Base-by-base conservation (phyloP, 495 filamentous ascomycete genomes). In the Aspergillus saccharolyticus region DNA sequence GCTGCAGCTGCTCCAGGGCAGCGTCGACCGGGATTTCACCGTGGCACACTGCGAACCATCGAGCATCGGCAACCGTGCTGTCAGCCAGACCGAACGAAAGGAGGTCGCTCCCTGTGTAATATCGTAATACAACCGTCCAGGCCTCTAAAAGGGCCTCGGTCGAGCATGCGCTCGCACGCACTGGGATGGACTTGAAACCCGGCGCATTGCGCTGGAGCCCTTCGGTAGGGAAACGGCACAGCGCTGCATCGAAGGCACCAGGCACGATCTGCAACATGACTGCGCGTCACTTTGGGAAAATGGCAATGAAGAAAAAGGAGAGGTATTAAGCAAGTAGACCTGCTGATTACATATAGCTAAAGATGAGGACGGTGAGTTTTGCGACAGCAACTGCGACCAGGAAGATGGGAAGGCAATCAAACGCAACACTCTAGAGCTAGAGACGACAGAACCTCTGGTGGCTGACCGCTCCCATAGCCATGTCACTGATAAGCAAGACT, bases 81-180 rank as follows among this genome's bases (percentile, higher is more conserved):
- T 60, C 57, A 17, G 55, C 39, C 43, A 65, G 65, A 0, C 78
- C 78, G 58, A 82, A 83, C 47, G 70, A 72, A 20, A 80, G 66
- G 22, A 74, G 65, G 28, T 78, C 69, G 9, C 70, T 71, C 9
- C 70, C 70, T 8, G 74, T 75, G 59, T 79, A 80, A 17, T 61
- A 66, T 50, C 70, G 63, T 39, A 81, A 64, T 1, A 80, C 70
- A 3, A 81, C 52, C 6, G 70, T 70, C 79, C 79, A 81, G 6
- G 69, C 73, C 22, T 47, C 45, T 20, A 60, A 44, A 0, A 60
- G 28, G 45, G 30, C 19, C n/a, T 55, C 46, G 22, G 20, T 39
- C 18, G 44, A 22, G 25, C 12, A 25, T 42, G 45, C 19, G 42
- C 52, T 12, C 33, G 33, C 33, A 15, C 33, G 33, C 4, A 55